Percentiles rank a stretch among this genome's conserved stretches.
These are phyloP conservation scores for Fermentozyma sake DNA, from an alignment of 1,139 yeast species.

Conservation along the genomic window DNA sequence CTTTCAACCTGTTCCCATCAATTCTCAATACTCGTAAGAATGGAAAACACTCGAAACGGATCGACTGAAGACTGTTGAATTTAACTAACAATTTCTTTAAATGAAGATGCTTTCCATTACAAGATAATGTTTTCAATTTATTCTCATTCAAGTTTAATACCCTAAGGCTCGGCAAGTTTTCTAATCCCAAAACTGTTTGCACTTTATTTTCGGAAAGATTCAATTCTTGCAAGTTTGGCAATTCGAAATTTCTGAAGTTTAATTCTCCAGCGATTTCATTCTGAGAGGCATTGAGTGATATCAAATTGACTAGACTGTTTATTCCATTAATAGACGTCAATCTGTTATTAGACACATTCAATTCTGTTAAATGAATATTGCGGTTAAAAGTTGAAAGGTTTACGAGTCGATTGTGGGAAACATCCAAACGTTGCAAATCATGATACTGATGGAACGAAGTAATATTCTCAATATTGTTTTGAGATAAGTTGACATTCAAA, in stretches of 20 bases:
- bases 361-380: constrained; percentile 35
- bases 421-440: constrained; percentile 42
- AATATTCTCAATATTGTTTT: constrained; percentile 37
- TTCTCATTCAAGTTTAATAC: constrained; percentile 45
- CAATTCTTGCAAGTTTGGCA: constrained; percentile 42
- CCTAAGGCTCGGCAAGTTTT: constrained; percentile 30
- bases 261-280: constrained; percentile 38
- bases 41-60: constrained; percentile 34
- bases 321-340: constrained; percentile 35
- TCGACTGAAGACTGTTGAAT: constrained; percentile 29
- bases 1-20: constrained; percentile 39
- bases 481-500: constrained; percentile 32
- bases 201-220: constrained; percentile 42
- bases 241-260: constrained; percentile 29
- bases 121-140: constrained; percentile 20
- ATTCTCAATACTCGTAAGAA: constrained; percentile 41
- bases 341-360: constrained; percentile 30
- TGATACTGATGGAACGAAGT: constrained; percentile 37
- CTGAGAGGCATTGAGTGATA: constrained; percentile 36
- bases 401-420: constrained; percentile 34
- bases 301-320: constrained; percentile 35
- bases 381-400: constrained; percentile 26
- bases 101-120: constrained; percentile 19
- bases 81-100: constrained; percentile 44
- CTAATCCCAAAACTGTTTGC: constrained; percentile 29